phyloP scores from a whole-genome alignment of 1,139 yeast species.

The Geotrichum klebahnii region DNA sequence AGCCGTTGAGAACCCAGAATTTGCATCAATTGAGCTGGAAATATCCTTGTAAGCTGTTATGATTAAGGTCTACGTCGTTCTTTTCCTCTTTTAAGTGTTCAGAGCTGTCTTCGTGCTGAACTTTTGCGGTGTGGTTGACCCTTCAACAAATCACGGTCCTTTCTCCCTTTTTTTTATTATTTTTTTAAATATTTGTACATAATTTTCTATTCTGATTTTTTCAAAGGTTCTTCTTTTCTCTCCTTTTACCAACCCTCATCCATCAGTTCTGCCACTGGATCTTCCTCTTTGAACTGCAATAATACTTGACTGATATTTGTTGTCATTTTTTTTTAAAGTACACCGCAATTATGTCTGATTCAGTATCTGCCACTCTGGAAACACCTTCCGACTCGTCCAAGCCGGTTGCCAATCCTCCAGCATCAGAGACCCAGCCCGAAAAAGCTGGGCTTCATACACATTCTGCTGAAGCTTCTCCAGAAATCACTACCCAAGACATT shows the following conservation, averaged over 20 bases:
- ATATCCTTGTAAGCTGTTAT: no score
- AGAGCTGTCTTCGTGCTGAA: not conserved
- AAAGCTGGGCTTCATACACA: not conserved
- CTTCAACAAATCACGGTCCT: constrained; percentile 13
- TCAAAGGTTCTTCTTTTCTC: no score
- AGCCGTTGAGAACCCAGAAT: no score
- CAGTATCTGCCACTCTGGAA: not conserved
- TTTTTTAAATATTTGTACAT: no score
- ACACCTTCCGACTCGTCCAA: not conserved
- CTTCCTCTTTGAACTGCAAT: not conserved
- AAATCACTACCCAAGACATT: constrained; percentile 11
- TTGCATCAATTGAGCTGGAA: no score
- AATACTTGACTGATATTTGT: not conserved
- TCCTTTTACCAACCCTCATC: constrained; percentile 3
- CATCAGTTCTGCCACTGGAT: not conserved
- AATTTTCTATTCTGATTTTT: no score
- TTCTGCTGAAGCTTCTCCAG: constrained; percentile 9
- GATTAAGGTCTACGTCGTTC: no score
- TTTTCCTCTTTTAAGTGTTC: no score
- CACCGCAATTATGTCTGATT: not conserved
- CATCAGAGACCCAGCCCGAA: not conserved
- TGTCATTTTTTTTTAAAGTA: not conserved
- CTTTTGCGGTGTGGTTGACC: not conserved
- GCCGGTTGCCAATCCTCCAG: not conserved
- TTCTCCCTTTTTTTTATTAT: not conserved